Evolutionary conservation across 768 basidiomycete species (phyloP), one percentile per base, ranked within the genome.

Genomic region (Hydnum rufescens): DNA sequence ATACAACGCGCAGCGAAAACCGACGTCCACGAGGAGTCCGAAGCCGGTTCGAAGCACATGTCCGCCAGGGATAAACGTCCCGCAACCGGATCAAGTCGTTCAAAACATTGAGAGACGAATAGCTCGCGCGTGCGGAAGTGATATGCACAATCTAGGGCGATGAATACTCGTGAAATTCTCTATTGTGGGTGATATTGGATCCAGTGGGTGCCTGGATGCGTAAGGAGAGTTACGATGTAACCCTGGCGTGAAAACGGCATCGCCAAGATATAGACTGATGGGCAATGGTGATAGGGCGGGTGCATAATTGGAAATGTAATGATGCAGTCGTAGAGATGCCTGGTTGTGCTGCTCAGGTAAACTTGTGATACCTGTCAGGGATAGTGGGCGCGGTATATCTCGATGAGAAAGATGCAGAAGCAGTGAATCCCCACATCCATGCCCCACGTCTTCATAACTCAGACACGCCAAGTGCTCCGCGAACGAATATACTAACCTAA

Each of bases 61-160:
- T 82, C 80, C 2, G 75, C 77, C 1, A 80, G 68, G 4, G 74
- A 75, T 49, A 81, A 63, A 13, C 66, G 62, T 6, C 79, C 78
- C 13, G 8, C 8, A 3, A 72, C 73, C 3, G 68, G 67, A 0
- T 61, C 59, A 3, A 82, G 69, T 34, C 68, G 69, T 3, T 32
- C 49, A 57, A 71, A 68, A 2, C 68, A 63, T 60, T 80, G 78
- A 13, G 62, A 60, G 6, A 82, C 67, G 59, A 82, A 80, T 4
- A 51, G 55, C 4, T 57, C 56, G 28, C 79, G 71, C 1, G 74
- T 72, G 8, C 67, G 56, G 60, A 80, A 81, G 59, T 82, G 79
- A 59, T 80, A 81, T 2, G 78, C 78, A 57, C 78, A 81, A 59
- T 82, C 80, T 13, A 80, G 66, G 0, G 76, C n/a, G 77, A 25